Evolutionary conservation across 2,329 filamentous ascomycete species (phyloP).

Genomic region (Dothistroma septosporum): DNA sequence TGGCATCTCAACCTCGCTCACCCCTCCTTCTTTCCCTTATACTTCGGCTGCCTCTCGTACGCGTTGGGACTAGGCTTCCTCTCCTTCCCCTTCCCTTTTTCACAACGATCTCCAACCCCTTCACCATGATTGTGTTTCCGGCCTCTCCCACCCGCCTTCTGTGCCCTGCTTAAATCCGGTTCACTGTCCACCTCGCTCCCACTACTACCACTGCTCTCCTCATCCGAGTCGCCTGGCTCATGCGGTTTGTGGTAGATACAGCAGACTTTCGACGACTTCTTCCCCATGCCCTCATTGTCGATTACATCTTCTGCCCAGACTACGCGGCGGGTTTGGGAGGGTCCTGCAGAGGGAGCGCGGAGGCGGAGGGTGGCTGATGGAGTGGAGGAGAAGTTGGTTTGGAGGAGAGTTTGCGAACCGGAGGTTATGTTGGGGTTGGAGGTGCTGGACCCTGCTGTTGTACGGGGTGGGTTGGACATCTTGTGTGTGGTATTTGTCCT

Average conservation of each 20-base stretch:
- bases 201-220: slow-evolving; percentile 54
- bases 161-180: slow-evolving; percentile 48
- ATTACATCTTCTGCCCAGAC: slow-evolving; percentile 91
- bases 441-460: slow-evolving; percentile 13
- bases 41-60: slow-evolving; percentile 70
- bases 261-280: slow-evolving; percentile 98
- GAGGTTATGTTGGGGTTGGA: slow-evolving; percentile 26
- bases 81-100: slow-evolving; percentile 39
- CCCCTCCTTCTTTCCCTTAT: slow-evolving; percentile 29
- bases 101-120: slow-evolving; percentile 21
- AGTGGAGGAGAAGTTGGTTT: slow-evolving; percentile 20
- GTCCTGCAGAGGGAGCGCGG: slow-evolving; percentile 33
- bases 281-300: slow-evolving; percentile 90
- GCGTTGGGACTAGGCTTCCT: slow-evolving; percentile 70
- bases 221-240: slow-evolving; percentile 75
- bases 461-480: slow-evolving; percentile 1
- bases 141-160: slow-evolving; percentile 42
- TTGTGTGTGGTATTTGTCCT: neutral
- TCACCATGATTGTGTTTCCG: slow-evolving; percentile 62
- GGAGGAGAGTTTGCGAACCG: slow-evolving; percentile 33
- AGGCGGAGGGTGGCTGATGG: slow-evolving; percentile 36
- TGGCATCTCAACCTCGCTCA: slow-evolving; percentile 8
- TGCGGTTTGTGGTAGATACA: slow-evolving; percentile 94
- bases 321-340: slow-evolving; percentile 58
- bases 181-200: slow-evolving; percentile 54